A percentile compares a stretch with the other conserved stretches of the same genome.
Evolutionary conservation across 2,329 filamentous ascomycete species (phyloP).

Genomic region (Dactylellina cionopaga): DNA sequence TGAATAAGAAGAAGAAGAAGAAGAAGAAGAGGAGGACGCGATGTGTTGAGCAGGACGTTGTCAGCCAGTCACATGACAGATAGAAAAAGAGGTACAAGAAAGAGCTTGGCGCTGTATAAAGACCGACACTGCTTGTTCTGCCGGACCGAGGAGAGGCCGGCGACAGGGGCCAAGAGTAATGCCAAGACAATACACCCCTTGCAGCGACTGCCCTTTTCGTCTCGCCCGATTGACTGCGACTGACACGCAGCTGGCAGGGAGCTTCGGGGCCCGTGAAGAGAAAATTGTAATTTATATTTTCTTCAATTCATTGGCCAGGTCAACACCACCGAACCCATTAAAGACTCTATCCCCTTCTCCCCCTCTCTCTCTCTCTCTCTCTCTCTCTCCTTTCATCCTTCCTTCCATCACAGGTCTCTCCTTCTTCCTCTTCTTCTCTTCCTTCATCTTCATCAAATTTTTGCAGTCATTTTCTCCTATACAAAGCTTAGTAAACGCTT

Average conservation of each 20-base stretch:
- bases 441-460: neutral
- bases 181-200: no score
- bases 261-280: slow-evolving; percentile 40
- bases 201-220: neutral
- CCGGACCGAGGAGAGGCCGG: slow-evolving; percentile 21
- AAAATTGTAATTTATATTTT: neutral
- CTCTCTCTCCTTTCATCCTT: neutral
- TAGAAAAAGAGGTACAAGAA: no score
- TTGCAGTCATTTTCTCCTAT: neutral
- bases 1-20: slow-evolving; percentile 23
- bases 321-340: no score
- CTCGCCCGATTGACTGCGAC: slow-evolving; percentile 50
- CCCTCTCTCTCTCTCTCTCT: neutral
- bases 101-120: neutral
- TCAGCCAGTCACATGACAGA: no score
- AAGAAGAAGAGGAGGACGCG: slow-evolving; percentile 17
- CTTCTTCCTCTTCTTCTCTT: neutral
- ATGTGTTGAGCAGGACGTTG: slow-evolving; percentile 16
- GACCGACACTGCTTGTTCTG: neutral
- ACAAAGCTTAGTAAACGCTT: no score
- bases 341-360: neutral
- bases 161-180: neutral
- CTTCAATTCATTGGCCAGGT: no score
- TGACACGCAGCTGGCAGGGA: no score
- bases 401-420: neutral